phyloP scores from a whole-genome alignment of 257 asterid genomes.

The Capsicum rhomboideum region DNA sequence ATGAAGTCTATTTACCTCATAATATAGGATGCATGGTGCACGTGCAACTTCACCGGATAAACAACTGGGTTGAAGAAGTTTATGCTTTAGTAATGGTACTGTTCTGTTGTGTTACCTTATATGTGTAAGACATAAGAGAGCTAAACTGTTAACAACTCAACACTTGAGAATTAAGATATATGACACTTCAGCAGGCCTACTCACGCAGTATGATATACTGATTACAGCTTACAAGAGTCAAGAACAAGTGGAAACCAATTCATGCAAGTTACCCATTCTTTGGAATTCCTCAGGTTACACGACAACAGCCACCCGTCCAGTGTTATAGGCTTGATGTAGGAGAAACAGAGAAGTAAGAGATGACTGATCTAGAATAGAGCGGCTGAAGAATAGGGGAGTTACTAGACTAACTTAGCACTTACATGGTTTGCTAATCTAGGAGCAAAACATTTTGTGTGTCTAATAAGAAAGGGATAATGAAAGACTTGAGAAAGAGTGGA shows the following conservation, averaged over 20 bases:
- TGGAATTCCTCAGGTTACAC: not conserved
- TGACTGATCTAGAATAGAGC: not conserved
- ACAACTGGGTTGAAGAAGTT: not conserved
- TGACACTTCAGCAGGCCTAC: not conserved
- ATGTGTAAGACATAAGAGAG: not conserved
- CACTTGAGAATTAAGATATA: not conserved
- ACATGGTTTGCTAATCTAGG: not conserved
- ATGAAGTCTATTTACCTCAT: not conserved
- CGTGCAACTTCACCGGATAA: not conserved
- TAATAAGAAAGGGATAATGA: not conserved
- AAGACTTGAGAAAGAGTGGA: not conserved
- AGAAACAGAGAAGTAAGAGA: not conserved
- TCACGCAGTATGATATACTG: not conserved
- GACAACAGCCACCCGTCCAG: not conserved
- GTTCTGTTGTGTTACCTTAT: not conserved
- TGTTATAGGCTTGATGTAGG: not conserved
- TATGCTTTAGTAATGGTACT: not conserved
- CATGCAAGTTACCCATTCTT: not conserved
- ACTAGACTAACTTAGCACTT: not conserved
- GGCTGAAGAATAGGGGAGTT: not conserved
- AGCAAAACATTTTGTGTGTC: not conserved
- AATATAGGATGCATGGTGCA: not conserved
- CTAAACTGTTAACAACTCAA: not conserved
- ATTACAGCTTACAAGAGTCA: not conserved
- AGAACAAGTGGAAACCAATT: not conserved